Percentiles rank a stretch among this genome's conserved stretches.
phyloP scores from a whole-genome alignment of 768 basidiomycete genomes.

The Flagelloscypha sp. region DNA sequence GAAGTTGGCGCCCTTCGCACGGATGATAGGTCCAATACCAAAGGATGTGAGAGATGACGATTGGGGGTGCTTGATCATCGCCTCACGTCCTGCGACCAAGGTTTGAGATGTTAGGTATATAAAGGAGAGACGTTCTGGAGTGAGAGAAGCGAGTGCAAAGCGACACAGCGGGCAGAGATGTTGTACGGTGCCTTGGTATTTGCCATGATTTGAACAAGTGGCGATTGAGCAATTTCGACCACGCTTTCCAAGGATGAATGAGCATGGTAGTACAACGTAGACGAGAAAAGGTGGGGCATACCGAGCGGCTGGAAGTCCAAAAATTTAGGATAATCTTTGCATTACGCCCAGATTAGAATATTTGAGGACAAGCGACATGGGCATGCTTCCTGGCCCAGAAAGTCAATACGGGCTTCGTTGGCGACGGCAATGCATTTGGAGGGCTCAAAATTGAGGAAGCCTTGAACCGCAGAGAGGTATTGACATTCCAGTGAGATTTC shows the following conservation, averaged over 20 bases:
- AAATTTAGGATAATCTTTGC: slow-evolving; percentile 95
- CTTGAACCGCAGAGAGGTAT: slow-evolving; percentile 56
- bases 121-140: slow-evolving; percentile 47
- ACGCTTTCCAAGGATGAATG: slow-evolving; percentile 43
- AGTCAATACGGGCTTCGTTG: slow-evolving; percentile 64
- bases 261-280: background rate
- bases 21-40: slow-evolving; percentile 62
- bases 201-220: slow-evolving; percentile 80
- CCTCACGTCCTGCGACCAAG: slow-evolving; percentile 49
- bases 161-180: slow-evolving; percentile 82
- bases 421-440: too few species aligned
- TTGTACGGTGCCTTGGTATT: slow-evolving; percentile 99
- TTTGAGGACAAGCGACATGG: slow-evolving; percentile 65
- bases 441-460: slow-evolving; percentile 50
- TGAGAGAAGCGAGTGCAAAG: slow-evolving; percentile 73
- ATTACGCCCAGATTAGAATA: slow-evolving; percentile 90
- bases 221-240: slow-evolving; percentile 81
- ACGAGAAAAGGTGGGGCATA: slow-evolving; percentile 29
- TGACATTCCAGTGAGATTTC: slow-evolving; percentile 90
- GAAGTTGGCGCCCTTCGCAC: slow-evolving; percentile 87
- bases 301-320: slow-evolving; percentile 93
- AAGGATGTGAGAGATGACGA: slow-evolving; percentile 29
- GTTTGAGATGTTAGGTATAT: slow-evolving; percentile 62
- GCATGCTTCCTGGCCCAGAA: slow-evolving; percentile 50
- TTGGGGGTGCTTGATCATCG: slow-evolving; percentile 43